A percentile compares a stretch with the other conserved stretches of the same genome.
phyloP scores from a whole-genome alignment of 441 rosid genomes.

The Breynia disticha region DNA sequence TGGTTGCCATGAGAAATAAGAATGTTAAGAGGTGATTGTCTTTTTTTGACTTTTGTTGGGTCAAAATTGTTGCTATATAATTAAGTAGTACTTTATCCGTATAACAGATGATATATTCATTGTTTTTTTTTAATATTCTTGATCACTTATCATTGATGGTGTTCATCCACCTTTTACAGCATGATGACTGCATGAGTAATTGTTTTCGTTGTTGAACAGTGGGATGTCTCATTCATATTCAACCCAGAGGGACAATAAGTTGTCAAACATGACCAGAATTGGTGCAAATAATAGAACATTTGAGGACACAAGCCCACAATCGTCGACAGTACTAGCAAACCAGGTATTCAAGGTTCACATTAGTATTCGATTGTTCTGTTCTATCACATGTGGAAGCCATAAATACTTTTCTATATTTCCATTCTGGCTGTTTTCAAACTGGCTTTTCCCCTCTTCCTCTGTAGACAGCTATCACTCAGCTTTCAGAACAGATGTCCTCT shows the following conservation, averaged over 20 bases:
- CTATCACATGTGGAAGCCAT: neutral
- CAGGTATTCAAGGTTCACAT: slow-evolving; percentile 29
- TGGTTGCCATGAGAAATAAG: slow-evolving; percentile 63
- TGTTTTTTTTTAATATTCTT: neutral
- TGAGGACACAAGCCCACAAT: slow-evolving; percentile 45
- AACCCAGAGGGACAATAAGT: slow-evolving; percentile 54
- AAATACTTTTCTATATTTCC: slow-evolving; percentile 7
- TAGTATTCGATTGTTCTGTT: slow-evolving; percentile 1
- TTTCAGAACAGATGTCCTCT: slow-evolving; percentile 78
- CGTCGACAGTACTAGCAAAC: slow-evolving; percentile 30
- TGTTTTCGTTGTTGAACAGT: slow-evolving; percentile 27
- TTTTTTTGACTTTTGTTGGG: too few species aligned
- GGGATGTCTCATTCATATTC: slow-evolving; percentile 83
- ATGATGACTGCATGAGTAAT: slow-evolving; percentile 3
- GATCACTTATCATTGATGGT: too few species aligned
- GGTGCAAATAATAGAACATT: slow-evolving; percentile 34
- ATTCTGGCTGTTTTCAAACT: neutral
- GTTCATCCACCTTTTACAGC: neutral
- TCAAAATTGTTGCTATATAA: too few species aligned
- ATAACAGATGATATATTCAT: neutral
- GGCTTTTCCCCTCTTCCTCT: neutral
- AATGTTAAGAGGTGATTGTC: slow-evolving; percentile 50
- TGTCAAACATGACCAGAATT: slow-evolving; percentile 42
- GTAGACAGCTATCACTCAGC: slow-evolving; percentile 67
- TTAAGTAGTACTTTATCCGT: slow-evolving; percentile 11